Evolutionary conservation across 2,329 filamentous ascomycete genomes (phyloP), one percentile per base, ranked within the genome.

Genomic region (Ceratocystis albifundus): DNA sequence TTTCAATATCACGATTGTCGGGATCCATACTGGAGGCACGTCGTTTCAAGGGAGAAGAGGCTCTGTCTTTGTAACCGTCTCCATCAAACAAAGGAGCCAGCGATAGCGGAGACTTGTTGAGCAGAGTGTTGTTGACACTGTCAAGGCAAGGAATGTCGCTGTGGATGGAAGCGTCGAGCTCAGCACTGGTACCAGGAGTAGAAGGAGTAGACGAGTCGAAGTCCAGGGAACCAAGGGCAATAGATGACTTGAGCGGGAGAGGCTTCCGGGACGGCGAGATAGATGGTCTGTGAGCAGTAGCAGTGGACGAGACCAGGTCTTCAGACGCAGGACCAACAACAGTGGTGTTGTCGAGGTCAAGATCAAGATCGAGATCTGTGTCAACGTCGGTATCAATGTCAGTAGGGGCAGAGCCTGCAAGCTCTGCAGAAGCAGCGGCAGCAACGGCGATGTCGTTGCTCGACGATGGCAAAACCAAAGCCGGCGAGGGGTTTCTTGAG

Each of bases 41-140:
- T 72, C 84, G 79, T 75, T 87, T 87, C 66, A 87, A 74, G 6
- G 84, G 84, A 22, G 84, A 87, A 32, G 84, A 86, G 22, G 84
- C 84, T 70, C 84, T 80, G 57, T 85, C 80, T 59, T 59, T 59
- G 67, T 81, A 79, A 28, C 79, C 72, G 69, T 86, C 82, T 70
- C 80, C 77, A 74, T 83, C 81, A 70, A 80, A 83, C 69, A 82
- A 82, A 81, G 86, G 85, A 68, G 85, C 79, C 70, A 78, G 79
- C 45, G 80, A 76, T 62, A 80, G 78, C 45, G 83, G 81, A 66
- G 83, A 84, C 72, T 79, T 22, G 78, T 59, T 59, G 55, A 32
- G 55, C 55, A 59, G 66, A 25, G 55, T 36, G 61, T 48, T 59
- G 64, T 25, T 15, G 50, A 64, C 59, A 30, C 15, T 59, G n/a